Evolutionary conservation across 1,284 basidiomycete species (phyloP).

Genomic region (Mrakiaceae sp.): DNA sequence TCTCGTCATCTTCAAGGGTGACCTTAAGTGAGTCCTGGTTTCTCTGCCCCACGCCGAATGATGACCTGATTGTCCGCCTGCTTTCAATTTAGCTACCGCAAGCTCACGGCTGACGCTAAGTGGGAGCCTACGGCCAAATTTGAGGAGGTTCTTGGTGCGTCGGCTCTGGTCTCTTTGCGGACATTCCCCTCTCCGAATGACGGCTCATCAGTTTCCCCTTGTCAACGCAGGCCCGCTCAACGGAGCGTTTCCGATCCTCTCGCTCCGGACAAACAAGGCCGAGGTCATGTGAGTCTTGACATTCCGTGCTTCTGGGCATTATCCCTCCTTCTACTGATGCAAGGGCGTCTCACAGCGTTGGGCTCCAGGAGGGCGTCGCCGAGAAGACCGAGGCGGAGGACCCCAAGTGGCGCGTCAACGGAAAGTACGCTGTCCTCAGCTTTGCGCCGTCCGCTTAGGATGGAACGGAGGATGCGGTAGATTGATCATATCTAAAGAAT

Average conservation of each 20-base stretch:
- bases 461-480: not conserved
- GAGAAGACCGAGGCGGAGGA: constrained; percentile 55
- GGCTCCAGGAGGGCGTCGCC: constrained; percentile 52
- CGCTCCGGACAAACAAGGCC: constrained; percentile 88
- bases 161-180: constrained; percentile 18
- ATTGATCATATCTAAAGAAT: too few species aligned
- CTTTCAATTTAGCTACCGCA: constrained; percentile 30
- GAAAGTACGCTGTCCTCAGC: constrained; percentile 50
- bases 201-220: constrained; percentile 5
- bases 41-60: not conserved
- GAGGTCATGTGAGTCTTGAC: constrained; percentile 56
- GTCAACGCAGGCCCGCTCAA: constrained; percentile 53
- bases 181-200: not conserved
- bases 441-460: constrained; percentile 3
- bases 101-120: constrained; percentile 74
- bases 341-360: constrained; percentile 39
- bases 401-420: constrained; percentile 67
- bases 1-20: constrained; percentile 92
- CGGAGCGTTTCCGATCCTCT: constrained; percentile 67
- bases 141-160: constrained; percentile 58
- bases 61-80: too few species aligned
- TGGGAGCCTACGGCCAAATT: constrained; percentile 83
- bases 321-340: not conserved
- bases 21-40: constrained; percentile 57
- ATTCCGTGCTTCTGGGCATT: not conserved